Evolutionary conservation across 352 stramenopile species (phyloP), one percentile per base, ranked within the genome.

Genomic region (Globisporangium spinosum): DNA sequence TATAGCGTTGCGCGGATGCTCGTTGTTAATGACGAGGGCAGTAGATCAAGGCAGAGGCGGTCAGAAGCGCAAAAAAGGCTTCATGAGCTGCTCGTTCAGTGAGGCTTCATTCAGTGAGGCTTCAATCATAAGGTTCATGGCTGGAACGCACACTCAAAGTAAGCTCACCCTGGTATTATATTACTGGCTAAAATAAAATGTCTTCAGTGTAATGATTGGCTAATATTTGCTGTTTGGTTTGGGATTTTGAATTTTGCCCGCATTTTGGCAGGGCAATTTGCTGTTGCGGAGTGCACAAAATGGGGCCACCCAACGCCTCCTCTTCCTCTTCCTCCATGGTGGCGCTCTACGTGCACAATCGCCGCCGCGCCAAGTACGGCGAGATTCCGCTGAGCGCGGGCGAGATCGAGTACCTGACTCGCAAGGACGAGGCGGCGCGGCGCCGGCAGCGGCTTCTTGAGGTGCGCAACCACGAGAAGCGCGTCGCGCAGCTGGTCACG

Each of bases 401-500:
- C 58, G 83, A 93, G 60, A 74, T 91, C 38, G 83, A 84, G 64
- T 78, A 85, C 9, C 77, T 89, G 34, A 73, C 71, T 29, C 74
- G 74, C 9, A 74, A 88, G 45, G 83, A 93, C 40, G 83, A 93
- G 62, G 69, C 74, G 17, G 72, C 75, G 34, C 75, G 73, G 67
- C 82, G 85, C 3, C 74, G 77, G 17, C 73, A 72, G 65, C 80
- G 80, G 7, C 72, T 93, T 27, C 68, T 90, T 53, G 76, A 78
- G 22, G 78, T 91, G 56, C 83, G 85, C 25, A 75, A 82, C 25
- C 72, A 85, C 23, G 85, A 93, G 67, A 81, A 80, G 27, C 78
- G 74, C 45, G 63, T 88, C 1, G 78, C 85, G 53, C 83, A 89
- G 69, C 70, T 89, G 35, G 81, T 93, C 68, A 93, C 85, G 35